Evolutionary conservation across 305 asterid species (phyloP), one percentile per base, ranked within the genome.

Genomic region (Petunia hybrid): DNA sequence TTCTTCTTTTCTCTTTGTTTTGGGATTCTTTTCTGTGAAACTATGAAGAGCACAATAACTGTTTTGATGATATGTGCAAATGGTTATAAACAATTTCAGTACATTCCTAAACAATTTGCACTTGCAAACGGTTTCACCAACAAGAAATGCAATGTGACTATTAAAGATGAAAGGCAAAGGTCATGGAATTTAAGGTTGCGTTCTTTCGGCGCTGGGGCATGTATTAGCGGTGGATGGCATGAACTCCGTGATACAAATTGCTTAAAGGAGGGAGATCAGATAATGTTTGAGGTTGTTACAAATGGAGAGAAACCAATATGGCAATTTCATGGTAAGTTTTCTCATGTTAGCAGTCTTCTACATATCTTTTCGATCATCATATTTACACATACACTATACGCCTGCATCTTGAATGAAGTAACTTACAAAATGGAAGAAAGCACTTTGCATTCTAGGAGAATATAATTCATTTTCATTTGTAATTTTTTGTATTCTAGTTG

Each of bases 251-350:
- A 7, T 22, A 22, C 78, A 31, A 73, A 73, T 4, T 59, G 64
- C 63, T 9, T 73, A 16, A 73, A 35, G 39, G 78, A 22, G 38
- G 78, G 78, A 46, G 64, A 73, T 51, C 22, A 22, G 31, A 22
- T 22, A 22, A 22, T 22, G 31, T 22, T 22, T 22, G 31, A 22
- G 31, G 31, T 22, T 22, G 31, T 22, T 22, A 22, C 31, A 22
- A 22, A 22, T 22, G 31, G 31, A 22, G 31, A 22, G 31, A 22
- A 22, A 8, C 76, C 56, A 48, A 48, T 48, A 48, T 48, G 56
- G 56, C 12, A 48, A 48, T 48, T 48, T 48, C 61, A 10, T 46
- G 43, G 61, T 71, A 46, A 0, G 22, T 22, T 70, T 22, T 70
- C 60, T 45, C 10, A 70, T 45, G 43, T 62, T 3, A 8, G 64